Percentiles rank a stretch among this genome's conserved stretches.
Conservation (phyloP, 257 asterid species). For the Solanum clarkiae region DNA sequence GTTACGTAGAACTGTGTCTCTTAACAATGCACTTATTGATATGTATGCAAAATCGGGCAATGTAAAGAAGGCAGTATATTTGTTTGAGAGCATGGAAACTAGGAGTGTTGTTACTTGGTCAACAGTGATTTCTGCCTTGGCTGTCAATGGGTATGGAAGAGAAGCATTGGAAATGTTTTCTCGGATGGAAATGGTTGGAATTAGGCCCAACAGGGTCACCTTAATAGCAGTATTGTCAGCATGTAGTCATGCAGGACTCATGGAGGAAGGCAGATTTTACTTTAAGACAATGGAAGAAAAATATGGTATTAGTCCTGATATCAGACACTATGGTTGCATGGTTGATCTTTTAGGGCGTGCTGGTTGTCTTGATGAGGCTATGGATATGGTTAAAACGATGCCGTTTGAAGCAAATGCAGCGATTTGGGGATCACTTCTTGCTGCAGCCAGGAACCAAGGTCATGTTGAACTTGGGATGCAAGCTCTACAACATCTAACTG, state of each 20-base stretch:
- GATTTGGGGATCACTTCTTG: constrained; percentile 10
- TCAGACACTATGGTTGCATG: constrained; percentile 9
- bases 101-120: constrained; percentile 5
- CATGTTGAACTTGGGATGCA: constrained; percentile 2
- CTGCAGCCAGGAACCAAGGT: constrained; percentile 8
- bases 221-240: constrained; percentile 1
- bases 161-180: constrained; percentile 1
- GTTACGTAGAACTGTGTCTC: neutral
- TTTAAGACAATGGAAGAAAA: neutral
- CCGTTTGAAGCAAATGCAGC: constrained; percentile 6
- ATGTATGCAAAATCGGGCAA: constrained; percentile 7
- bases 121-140: constrained; percentile 1
- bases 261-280: neutral
- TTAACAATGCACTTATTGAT: constrained; percentile 6
- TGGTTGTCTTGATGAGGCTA: constrained; percentile 1
- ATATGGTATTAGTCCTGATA: constrained; percentile 1
- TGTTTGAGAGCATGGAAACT: neutral
- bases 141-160: constrained; percentile 1
- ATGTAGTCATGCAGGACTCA: constrained; percentile 1
- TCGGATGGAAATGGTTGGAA: neutral
- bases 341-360: constrained; percentile 8
- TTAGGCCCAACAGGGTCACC: constrained; percentile 3
- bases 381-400: neutral
- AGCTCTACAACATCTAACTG: neutral
- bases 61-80: neutral